Conservation (phyloP, 352 stramenopile genomes). For the Albugo candida region DNA sequence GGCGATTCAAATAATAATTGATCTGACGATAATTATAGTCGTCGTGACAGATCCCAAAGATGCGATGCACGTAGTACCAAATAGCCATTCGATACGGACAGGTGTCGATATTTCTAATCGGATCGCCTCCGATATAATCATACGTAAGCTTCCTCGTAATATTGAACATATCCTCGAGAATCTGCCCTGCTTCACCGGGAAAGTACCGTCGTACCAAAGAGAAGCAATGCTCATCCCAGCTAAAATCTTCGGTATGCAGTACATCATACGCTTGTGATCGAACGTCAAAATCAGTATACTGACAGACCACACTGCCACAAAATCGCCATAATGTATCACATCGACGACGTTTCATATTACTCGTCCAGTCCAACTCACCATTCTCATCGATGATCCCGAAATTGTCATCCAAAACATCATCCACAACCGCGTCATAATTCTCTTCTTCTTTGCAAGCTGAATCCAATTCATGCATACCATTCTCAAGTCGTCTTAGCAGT, state of each 20-base stretch:
- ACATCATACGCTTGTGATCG: conserved; percentile 56
- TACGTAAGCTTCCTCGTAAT: conserved; percentile 73
- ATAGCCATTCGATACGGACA: conserved; percentile 63
- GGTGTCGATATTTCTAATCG: conserved; percentile 48
- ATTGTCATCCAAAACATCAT: conserved; percentile 12
- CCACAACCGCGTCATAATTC: conserved; percentile 9
- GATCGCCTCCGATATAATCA: conserved; percentile 39
- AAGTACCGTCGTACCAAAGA: conserved; percentile 74
- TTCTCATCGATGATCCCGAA: conserved; percentile 44
- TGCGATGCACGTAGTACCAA: conserved; percentile 77
- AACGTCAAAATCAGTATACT: conserved; percentile 77
- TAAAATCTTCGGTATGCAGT: conserved; percentile 77
- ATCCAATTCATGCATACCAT: conserved; percentile 14
- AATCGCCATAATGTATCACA: conserved; percentile 67
- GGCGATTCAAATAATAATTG: conserved; percentile 61
- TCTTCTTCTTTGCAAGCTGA: conserved; percentile 13
- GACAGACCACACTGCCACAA: conserved; percentile 55
- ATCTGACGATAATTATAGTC: conserved; percentile 77
- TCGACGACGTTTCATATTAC: conserved; percentile 12
- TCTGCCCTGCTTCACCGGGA: conserved; percentile 52
- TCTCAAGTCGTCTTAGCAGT: conserved; percentile 43
- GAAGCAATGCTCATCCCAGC: conserved; percentile 78
- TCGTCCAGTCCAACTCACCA: conserved; percentile 20
- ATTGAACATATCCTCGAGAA: conserved; percentile 76
- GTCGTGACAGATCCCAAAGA: conserved; percentile 78